phyloP scores from a whole-genome alignment of 2,329 filamentous ascomycete species.

The Karstenula rhodostoma region DNA sequence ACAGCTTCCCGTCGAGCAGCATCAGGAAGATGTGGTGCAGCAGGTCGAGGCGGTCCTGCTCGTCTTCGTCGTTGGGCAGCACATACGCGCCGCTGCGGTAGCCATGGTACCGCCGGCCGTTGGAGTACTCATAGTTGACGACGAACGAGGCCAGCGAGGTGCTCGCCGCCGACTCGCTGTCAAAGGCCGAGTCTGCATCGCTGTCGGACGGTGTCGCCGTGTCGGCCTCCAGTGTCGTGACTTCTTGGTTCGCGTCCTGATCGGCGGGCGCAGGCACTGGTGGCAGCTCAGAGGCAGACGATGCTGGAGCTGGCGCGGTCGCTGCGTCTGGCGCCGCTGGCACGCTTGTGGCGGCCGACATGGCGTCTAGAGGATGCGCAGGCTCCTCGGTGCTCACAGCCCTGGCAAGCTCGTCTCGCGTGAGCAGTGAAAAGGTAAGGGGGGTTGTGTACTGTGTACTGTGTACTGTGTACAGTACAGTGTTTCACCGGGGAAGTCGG shows the following conservation, averaged over 20 bases:
- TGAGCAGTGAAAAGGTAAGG: not conserved
- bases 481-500: not conserved
- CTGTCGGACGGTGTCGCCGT: constrained; percentile 28
- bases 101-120: constrained; percentile 50
- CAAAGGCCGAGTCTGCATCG: constrained; percentile 45
- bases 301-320: not conserved
- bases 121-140: constrained; percentile 49
- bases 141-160: constrained; percentile 49
- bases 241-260: constrained; percentile 23
- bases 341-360: constrained; percentile 2
- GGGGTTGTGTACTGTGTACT: not conserved
- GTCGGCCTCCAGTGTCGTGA: constrained; percentile 42
- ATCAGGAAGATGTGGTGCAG: constrained; percentile 50
- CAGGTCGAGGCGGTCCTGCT: constrained; percentile 50
- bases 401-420: not conserved
- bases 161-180: constrained; percentile 32
- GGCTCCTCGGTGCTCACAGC: not conserved
- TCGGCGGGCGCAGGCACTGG: constrained; percentile 6
- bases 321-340: constrained; percentile 7
- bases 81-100: constrained; percentile 46
- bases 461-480: not conserved
- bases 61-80: constrained; percentile 49
- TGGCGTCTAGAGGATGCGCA: constrained; percentile 1
- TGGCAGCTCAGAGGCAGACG: not conserved
- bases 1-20: constrained; percentile 47